Evolutionary conservation across 495 filamentous ascomycete species (phyloP).

Genomic region (Podospora anserina): DNA sequence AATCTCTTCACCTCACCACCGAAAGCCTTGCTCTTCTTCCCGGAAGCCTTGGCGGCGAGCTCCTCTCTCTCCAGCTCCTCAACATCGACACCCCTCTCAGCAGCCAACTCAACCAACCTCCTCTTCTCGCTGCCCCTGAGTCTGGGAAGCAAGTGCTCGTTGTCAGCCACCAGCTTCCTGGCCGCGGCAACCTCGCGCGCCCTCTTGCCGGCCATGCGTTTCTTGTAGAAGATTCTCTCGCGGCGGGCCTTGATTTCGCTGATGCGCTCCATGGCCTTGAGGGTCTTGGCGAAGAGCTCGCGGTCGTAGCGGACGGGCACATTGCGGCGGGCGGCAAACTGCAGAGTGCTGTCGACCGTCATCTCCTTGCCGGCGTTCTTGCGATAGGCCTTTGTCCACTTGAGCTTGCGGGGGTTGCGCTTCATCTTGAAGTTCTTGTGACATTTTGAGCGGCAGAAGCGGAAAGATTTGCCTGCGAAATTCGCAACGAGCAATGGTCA

Average conservation of each 20-base stretch:
- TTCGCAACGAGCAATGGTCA: background rate
- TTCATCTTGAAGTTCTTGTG: slow-evolving; percentile 99
- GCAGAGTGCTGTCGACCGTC: slow-evolving; percentile 89
- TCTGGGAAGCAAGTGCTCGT: slow-evolving; percentile 79
- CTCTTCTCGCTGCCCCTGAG: slow-evolving; percentile 56
- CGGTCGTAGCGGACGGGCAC: slow-evolving; percentile 93
- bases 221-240: slow-evolving; percentile 88
- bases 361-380: slow-evolving; percentile 83
- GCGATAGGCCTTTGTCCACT: slow-evolving; percentile 84
- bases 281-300: slow-evolving; percentile 77
- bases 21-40: slow-evolving; percentile 48
- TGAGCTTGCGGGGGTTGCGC: slow-evolving; percentile 72
- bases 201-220: slow-evolving; percentile 84
- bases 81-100: slow-evolving; percentile 48
- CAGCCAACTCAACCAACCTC: slow-evolving; percentile 48
- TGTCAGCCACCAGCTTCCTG: slow-evolving; percentile 82
- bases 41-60: slow-evolving; percentile 28
- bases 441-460: slow-evolving; percentile 83
- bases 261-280: slow-evolving; percentile 89
- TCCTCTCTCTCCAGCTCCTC: slow-evolving; percentile 53
- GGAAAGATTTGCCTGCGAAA: slow-evolving; percentile 59
- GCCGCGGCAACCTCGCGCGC: slow-evolving; percentile 72
- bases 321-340: slow-evolving; percentile 89
- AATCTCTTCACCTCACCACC: slow-evolving; percentile 61
- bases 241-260: slow-evolving; percentile 77